These are phyloP conservation scores for Datura wrightii DNA, from an alignment of 257 asterid genomes.

Conservation along the genomic window DNA sequence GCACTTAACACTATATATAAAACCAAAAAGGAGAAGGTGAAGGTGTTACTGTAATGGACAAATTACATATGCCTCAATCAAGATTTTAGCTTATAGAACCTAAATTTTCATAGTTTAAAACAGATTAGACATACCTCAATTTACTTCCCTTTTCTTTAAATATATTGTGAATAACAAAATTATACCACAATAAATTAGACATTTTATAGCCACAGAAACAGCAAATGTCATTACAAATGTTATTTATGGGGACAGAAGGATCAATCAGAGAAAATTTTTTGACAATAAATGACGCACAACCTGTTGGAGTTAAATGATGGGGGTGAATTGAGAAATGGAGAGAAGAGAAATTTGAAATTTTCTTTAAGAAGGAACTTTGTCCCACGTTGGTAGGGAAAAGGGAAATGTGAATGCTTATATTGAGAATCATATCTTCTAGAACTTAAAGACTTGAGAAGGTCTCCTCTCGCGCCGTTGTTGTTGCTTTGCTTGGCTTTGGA, in stretches of 20 bases:
- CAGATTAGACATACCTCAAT: background rate
- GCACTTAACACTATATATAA: background rate
- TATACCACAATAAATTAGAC: background rate
- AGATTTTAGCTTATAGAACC: background rate
- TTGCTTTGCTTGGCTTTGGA: too few relatives aligned
- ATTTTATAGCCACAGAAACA: background rate
- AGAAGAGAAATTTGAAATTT: too few relatives aligned
- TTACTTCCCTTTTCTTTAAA: background rate
- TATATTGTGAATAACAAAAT: background rate
- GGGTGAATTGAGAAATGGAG: too few relatives aligned
- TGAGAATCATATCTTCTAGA: too few relatives aligned
- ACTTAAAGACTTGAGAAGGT: too few relatives aligned
- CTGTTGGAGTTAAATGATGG: too few relatives aligned
- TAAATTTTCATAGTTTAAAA: background rate
- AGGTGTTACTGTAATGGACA: background rate
- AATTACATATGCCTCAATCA: background rate
- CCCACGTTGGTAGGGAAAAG: too few relatives aligned
- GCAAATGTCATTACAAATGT: background rate
- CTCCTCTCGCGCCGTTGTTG: too few relatives aligned
- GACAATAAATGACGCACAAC: too few relatives aligned
- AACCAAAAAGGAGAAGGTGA: background rate
- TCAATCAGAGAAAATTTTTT: background rate
- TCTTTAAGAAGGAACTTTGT: too few relatives aligned
- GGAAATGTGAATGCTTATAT: too few relatives aligned
- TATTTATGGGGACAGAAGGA: background rate